phyloP scores from a whole-genome alignment of 1,284 basidiomycete species.

The Tilletia walkeri region DNA sequence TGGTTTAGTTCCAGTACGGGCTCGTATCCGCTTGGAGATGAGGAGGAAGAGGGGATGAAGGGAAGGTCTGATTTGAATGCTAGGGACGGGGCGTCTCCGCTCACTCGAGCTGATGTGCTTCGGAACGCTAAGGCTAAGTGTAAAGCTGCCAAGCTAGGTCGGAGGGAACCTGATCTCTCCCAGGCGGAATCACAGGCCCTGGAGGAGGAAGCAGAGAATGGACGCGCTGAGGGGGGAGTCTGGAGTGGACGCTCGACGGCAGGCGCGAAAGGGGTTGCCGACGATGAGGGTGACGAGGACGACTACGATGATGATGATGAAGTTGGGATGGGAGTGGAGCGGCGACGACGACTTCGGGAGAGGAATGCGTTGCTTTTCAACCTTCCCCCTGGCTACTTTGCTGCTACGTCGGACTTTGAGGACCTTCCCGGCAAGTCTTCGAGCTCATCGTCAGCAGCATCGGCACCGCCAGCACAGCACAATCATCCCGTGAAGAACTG shows the following conservation, averaged over 20 bases:
- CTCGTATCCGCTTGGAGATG: not conserved
- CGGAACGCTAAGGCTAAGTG: slow-evolving; percentile 6
- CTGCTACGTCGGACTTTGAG: slow-evolving; percentile 6
- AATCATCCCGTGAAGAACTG: slow-evolving; percentile 10
- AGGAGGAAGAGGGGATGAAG: no score
- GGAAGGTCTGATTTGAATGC: not conserved
- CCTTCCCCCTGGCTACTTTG: not conserved
- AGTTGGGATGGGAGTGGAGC: not conserved
- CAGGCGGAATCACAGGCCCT: not conserved
- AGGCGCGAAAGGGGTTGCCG: not conserved
- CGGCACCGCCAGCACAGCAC: not conserved
- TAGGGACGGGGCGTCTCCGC: not conserved
- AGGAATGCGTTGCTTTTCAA: slow-evolving; percentile 7
- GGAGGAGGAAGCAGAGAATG: not conserved
- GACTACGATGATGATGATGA: not conserved
- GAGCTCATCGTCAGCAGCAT: not conserved
- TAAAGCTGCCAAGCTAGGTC: slow-evolving; percentile 1
- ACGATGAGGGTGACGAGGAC: not conserved
- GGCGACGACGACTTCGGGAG: not conserved
- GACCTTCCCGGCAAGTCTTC: not conserved
- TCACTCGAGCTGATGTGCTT: not conserved
- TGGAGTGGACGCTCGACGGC: not conserved
- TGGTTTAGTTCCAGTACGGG: slow-evolving; percentile 10
- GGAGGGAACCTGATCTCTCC: not conserved
- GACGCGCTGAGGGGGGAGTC: not conserved